Evolutionary conservation across 495 filamentous ascomycete genomes (phyloP).

Genomic region (Podospora anserina): DNA sequence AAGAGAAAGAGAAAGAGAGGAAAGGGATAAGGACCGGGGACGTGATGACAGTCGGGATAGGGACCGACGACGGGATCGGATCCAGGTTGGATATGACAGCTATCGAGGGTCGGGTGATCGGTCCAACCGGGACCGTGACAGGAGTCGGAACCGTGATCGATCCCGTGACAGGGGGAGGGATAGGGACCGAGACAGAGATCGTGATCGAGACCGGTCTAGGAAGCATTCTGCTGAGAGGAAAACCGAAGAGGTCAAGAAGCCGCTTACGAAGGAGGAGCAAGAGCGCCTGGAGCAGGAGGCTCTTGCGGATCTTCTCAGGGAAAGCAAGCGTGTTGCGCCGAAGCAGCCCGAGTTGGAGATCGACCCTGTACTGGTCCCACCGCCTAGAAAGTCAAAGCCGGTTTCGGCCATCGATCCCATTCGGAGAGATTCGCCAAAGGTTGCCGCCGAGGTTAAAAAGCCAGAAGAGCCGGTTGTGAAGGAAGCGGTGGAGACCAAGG

Average conservation of each 20-base stretch:
- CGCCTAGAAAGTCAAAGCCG: slow-evolving; percentile 49
- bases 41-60: slow-evolving; percentile 38
- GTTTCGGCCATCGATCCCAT: slow-evolving; percentile 57
- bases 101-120: slow-evolving; percentile 29
- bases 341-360: slow-evolving; percentile 53
- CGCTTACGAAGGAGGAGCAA: slow-evolving; percentile 53
- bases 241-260: slow-evolving; percentile 42
- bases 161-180: slow-evolving; percentile 34
- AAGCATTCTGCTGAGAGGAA: slow-evolving; percentile 23
- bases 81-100: slow-evolving; percentile 29
- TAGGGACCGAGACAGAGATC: slow-evolving; percentile 32
- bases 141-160: slow-evolving; percentile 32
- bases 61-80: slow-evolving; percentile 34
- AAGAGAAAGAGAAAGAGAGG: slow-evolving; percentile 35
- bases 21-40: slow-evolving; percentile 30
- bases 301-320: slow-evolving; percentile 51
- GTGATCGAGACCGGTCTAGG: slow-evolving; percentile 31
- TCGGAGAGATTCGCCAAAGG: slow-evolving; percentile 44
- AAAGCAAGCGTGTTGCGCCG: slow-evolving; percentile 46
- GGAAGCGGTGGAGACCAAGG: slow-evolving; percentile 26
- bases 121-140: slow-evolving; percentile 32
- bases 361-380: slow-evolving; percentile 51
- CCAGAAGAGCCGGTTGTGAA: slow-evolving; percentile 25
- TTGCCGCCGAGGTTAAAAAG: slow-evolving; percentile 37
- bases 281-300: slow-evolving; percentile 54